These are phyloP conservation scores for Populus deltoides DNA, from an alignment of 345 rosid species.

Conservation along the genomic window DNA sequence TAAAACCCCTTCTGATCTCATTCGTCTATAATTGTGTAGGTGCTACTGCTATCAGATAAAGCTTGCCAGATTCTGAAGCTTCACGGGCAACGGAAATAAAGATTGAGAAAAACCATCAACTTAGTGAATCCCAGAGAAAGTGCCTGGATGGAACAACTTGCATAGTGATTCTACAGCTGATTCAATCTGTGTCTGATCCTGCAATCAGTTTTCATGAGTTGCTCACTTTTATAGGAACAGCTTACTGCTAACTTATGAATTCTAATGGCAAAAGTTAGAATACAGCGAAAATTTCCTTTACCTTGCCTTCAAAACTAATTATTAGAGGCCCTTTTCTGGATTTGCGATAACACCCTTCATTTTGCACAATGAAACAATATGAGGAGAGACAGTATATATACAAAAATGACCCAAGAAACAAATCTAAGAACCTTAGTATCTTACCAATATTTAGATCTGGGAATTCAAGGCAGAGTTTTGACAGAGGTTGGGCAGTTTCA, in stretches of 20 bases:
- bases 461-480: conserved; percentile 77
- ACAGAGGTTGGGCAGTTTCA: conserved; percentile 71
- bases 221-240: neutral
- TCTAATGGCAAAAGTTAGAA: neutral
- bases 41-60: neutral
- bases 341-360: conserved; percentile 67
- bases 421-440: neutral
- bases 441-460: conserved; percentile 85
- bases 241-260: neutral
- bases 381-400: conserved; percentile 2
- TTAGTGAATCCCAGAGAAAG: conserved; percentile 42
- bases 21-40: neutral
- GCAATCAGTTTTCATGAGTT: conserved; percentile 16
- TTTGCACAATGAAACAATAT: conserved; percentile 18
- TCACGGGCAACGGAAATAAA: neutral
- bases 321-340: conserved; percentile 68
- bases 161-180: conserved; percentile 48
- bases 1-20: neutral
- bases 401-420: neutral
- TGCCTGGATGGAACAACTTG: conserved; percentile 50
- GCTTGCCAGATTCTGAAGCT: conserved; percentile 15
- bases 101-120: neutral
- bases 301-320: conserved; percentile 76
- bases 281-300: conserved; percentile 18
- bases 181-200: conserved; percentile 56